Percentiles rank a stretch among this genome's conserved stretches.
Evolutionary conservation across 257 asterid species (phyloP).

Genomic region (Rehmannia glutinosa): DNA sequence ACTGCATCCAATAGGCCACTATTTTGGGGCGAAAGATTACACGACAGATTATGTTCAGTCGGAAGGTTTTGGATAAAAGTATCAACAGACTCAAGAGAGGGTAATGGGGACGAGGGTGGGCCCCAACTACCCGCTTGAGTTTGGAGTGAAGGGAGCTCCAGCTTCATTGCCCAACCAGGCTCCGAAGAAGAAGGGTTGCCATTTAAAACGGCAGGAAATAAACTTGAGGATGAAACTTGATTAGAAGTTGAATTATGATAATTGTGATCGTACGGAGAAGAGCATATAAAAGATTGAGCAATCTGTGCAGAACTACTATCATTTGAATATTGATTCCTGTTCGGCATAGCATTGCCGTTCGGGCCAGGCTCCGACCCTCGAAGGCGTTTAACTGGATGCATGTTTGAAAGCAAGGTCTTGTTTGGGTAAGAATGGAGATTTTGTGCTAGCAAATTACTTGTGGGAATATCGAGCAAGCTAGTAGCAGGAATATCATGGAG

Average conservation of each 20-base stretch:
- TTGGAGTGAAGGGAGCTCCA: slow-evolving; percentile 99
- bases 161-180: slow-evolving; percentile 67
- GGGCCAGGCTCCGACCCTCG: slow-evolving; percentile 39
- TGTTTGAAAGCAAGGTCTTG: slow-evolving; percentile 23
- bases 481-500: too few relatives aligned
- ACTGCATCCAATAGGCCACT: slow-evolving; percentile 73
- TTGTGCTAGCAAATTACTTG: too few relatives aligned
- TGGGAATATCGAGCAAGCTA: too few relatives aligned
- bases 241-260: slow-evolving; percentile 22
- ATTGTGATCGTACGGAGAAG: too few relatives aligned
- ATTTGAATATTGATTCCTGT: slow-evolving; percentile 32
- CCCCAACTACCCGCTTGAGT: slow-evolving; percentile 62
- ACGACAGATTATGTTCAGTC: slow-evolving; percentile 31
- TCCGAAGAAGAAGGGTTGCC: slow-evolving; percentile 70
- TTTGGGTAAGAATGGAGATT: slow-evolving; percentile 29
- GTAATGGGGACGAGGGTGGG: slow-evolving; percentile 61
- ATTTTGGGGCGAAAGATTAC: slow-evolving; percentile 45
- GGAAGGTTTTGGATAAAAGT: slow-evolving; percentile 55
- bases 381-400: slow-evolving; percentile 52
- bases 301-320: slow-evolving; percentile 31
- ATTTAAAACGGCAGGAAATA: slow-evolving; percentile 51
- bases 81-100: slow-evolving; percentile 57
- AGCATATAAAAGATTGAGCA: slow-evolving; percentile 36
- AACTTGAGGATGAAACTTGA: too few relatives aligned
- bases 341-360: too few relatives aligned